phyloP scores from a whole-genome alignment of 192 early-diverging fungal species.

The Phycomyces blakesleeanus region DNA sequence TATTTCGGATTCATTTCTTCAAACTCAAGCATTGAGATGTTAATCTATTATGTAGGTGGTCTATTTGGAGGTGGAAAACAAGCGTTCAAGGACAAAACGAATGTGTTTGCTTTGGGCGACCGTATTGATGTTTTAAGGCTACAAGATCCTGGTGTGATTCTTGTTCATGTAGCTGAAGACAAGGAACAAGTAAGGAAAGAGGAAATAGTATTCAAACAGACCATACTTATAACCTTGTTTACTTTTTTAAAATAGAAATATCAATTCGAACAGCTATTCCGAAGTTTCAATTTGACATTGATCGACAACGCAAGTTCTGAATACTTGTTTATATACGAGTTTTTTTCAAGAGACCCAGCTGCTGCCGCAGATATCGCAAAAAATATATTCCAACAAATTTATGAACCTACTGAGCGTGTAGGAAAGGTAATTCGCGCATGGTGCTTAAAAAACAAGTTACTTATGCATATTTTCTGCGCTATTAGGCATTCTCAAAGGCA shows the following conservation, averaged over 20 bases:
- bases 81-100: conserved; percentile 72
- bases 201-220: not conserved
- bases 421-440: conserved; percentile 48
- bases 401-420: conserved; percentile 77
- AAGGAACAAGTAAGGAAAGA: conserved; percentile 52
- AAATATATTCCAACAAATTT: conserved; percentile 80
- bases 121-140: conserved; percentile 72
- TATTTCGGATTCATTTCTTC: conserved; percentile 6
- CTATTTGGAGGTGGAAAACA: conserved; percentile 67
- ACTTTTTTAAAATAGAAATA: conserved; percentile 71
- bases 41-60: conserved; percentile 26
- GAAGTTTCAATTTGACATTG: conserved; percentile 86
- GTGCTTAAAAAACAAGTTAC: not conserved
- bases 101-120: conserved; percentile 82
- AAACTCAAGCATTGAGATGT: not conserved
- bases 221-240: not conserved
- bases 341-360: conserved; percentile 70
- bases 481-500: conserved; percentile 46
- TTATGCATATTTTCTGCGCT: not conserved
- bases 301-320: conserved; percentile 95
- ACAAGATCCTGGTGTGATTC: conserved; percentile 82
- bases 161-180: conserved; percentile 77
- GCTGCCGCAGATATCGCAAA: conserved; percentile 64
- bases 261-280: conserved; percentile 87
- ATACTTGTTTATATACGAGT: conserved; percentile 89